These are phyloP conservation scores for Verticillium zaregamsianum DNA, from an alignment of 2,329 filamentous ascomycete species.

Conservation along the genomic window DNA sequence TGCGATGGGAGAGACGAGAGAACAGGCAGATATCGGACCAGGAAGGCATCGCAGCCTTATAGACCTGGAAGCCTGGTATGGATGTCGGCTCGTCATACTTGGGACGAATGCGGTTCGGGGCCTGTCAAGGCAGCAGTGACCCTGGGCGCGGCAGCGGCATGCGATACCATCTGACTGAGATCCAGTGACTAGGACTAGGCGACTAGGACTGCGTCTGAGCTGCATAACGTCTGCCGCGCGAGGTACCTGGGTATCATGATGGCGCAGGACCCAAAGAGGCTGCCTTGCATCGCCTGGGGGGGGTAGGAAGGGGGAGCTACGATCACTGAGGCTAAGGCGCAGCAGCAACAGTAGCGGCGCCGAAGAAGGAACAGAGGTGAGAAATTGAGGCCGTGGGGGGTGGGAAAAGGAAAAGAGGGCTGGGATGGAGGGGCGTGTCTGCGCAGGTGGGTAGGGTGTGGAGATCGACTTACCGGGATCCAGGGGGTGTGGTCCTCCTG, in stretches of 20 bases:
- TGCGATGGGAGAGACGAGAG: constrained; percentile 10
- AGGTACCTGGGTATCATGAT: not conserved
- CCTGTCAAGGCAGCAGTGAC: constrained; percentile 4
- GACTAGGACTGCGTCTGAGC: not conserved
- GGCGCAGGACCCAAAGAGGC: not conserved
- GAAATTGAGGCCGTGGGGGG: constrained; percentile 3
- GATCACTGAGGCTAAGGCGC: not conserved
- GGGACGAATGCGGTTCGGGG: constrained; percentile 20
- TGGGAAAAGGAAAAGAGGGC: constrained; percentile 19
- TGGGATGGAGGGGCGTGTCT: constrained; percentile 10
- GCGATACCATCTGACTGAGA: constrained; percentile 2
- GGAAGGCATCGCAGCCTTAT: constrained; percentile 54
- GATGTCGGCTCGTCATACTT: constrained; percentile 17
- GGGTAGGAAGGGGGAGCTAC: not conserved
- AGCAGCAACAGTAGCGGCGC: not conserved
- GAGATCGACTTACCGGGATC: not conserved
- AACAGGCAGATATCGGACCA: constrained; percentile 20
- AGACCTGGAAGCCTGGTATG: constrained; percentile 36
- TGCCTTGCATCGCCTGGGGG: not conserved
- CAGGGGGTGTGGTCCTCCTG: not conserved
- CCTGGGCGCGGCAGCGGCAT: not conserved
- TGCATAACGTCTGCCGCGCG: not conserved
- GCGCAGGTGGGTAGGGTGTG: constrained; percentile 6
- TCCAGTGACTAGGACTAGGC: not conserved
- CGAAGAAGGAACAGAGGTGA: not conserved